Conservation (phyloP, 352 stramenopile species). For the Thraustochytrium striatum region DNA sequence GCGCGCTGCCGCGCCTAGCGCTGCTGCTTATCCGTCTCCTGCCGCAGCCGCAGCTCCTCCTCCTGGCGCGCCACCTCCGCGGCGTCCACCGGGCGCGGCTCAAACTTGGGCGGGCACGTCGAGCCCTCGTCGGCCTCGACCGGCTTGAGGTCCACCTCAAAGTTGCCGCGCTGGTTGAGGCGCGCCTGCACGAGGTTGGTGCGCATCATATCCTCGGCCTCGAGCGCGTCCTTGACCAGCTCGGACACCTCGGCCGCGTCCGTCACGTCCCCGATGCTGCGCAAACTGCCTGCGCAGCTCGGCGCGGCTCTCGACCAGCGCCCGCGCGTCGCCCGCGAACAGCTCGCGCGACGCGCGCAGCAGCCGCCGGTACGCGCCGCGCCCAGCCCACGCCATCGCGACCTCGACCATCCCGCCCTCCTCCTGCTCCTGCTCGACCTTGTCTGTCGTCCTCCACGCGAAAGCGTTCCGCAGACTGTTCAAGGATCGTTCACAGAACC, state of each 20-base stretch:
- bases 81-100: conserved; percentile 4
- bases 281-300: conserved; percentile 32
- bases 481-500: too few species aligned
- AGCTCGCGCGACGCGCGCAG: conserved; percentile 25
- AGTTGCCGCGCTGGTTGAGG: conserved; percentile 41
- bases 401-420: not conserved
- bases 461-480: not conserved
- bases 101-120: not conserved
- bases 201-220: conserved; percentile 45
- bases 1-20: too few species aligned
- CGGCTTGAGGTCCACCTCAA: conserved; percentile 46
- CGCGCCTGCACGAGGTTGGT: conserved; percentile 39
- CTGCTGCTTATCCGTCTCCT: too few species aligned
- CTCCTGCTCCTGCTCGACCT: not conserved
- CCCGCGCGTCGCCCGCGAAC: conserved; percentile 9
- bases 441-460: not conserved
- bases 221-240: conserved; percentile 37
- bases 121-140: not conserved
- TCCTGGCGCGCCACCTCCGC: not conserved
- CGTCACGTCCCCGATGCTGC: not conserved
- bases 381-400: not conserved
- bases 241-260: not conserved
- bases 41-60: not conserved
- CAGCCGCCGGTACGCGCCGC: conserved; percentile 24
- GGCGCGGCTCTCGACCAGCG: not conserved